Percentiles rank a stretch among this genome's conserved stretches.
Conservation (phyloP, 169 alveolate species). For the Eimeria acervulina region DNA sequence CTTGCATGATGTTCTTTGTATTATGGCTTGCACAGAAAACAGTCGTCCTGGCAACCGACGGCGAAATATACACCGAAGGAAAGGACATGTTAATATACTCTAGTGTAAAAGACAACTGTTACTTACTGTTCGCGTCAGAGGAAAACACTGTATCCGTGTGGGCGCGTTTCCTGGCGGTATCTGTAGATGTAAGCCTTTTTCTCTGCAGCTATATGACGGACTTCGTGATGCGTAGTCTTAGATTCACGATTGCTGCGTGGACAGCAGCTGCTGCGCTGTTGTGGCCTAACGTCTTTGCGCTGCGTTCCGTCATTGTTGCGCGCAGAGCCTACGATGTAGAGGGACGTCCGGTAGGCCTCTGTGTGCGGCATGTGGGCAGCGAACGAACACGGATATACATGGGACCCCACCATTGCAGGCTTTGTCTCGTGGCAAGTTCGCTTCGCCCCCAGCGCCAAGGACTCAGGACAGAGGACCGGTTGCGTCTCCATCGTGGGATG, state of each 20-base stretch:
- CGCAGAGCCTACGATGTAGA: constrained; percentile 34
- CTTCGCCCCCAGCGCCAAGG: background rate
- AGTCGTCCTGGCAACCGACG: constrained; percentile 54
- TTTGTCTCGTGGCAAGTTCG: background rate
- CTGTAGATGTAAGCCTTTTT: constrained; percentile 20
- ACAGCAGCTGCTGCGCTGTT: background rate
- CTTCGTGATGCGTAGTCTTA: background rate
- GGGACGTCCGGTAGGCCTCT: background rate
- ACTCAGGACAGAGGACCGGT: background rate
- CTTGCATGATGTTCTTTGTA: background rate
- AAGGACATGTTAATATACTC: constrained; percentile 59
- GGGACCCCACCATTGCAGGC: background rate
- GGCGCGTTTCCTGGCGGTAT: constrained; percentile 40
- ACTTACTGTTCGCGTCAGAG: constrained; percentile 53
- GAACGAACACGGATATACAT: background rate
- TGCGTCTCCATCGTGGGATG: background rate
- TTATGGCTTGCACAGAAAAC: constrained; percentile 15
- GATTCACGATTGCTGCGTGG: background rate
- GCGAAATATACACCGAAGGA: constrained; percentile 72
- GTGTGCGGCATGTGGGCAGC: background rate
- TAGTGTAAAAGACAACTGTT: constrained; percentile 59
- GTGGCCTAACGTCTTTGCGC: background rate
- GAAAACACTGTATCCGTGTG: constrained; percentile 30
- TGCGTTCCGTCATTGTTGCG: background rate
- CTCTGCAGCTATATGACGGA: background rate